These are phyloP conservation scores for Psilocybe tampanensis DNA, from an alignment of 768 basidiomycete species.

Conservation along the genomic window DNA sequence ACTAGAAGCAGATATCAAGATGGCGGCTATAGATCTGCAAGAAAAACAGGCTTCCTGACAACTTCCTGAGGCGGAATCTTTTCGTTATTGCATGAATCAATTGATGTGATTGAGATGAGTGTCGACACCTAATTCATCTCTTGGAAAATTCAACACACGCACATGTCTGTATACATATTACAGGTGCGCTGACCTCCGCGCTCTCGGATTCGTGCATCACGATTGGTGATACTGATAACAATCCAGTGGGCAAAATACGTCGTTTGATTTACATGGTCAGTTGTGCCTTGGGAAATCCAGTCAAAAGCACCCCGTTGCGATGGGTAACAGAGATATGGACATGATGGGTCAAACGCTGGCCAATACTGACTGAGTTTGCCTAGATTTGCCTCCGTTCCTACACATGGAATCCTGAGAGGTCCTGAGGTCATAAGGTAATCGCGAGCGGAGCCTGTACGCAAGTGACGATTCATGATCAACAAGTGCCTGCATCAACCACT, in stretches of 20 bases:
- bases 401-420: no score
- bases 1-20: not conserved
- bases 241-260: not conserved
- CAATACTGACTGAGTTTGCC: no score
- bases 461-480: not conserved
- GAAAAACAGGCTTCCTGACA: not conserved
- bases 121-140: no score
- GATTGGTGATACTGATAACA: not conserved
- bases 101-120: no score
- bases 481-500: not conserved
- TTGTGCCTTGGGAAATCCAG: not conserved
- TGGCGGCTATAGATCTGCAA: not conserved
- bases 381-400: no score
- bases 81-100: no score
- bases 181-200: not conserved
- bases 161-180: no score
- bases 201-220: not conserved
- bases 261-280: not conserved
- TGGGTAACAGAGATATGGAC: not conserved
- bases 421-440: not conserved
- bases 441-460: constrained; percentile 4
- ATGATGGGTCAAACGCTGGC: not conserved
- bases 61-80: no score
- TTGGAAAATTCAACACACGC: no score
- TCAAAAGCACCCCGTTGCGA: not conserved